phyloP scores from a whole-genome alignment of 2,329 filamentous ascomycete species.

The Sarocladium oryzae region DNA sequence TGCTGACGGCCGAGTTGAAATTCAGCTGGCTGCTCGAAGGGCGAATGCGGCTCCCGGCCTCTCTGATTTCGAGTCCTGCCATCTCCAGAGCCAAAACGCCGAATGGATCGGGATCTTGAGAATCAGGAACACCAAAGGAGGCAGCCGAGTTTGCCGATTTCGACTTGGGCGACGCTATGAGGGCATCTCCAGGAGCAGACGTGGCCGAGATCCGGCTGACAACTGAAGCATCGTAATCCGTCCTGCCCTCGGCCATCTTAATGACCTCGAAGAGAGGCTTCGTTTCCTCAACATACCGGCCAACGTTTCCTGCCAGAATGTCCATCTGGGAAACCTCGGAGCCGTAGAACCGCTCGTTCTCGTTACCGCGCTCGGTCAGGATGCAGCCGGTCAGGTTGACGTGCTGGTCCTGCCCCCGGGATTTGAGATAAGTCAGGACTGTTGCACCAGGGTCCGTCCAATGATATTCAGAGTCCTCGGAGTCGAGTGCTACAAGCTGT shows the following conservation, averaged over 20 bases:
- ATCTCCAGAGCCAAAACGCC: slow-evolving; percentile 87
- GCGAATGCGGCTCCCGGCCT: slow-evolving; percentile 67
- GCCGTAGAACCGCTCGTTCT: slow-evolving; percentile 53
- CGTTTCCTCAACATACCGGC: slow-evolving; percentile 47
- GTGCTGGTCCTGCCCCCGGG: slow-evolving; percentile 47
- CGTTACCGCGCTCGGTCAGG: slow-evolving; percentile 49
- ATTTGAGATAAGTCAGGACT: slow-evolving; percentile 53
- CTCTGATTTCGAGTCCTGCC: slow-evolving; percentile 81
- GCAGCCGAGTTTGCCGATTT: slow-evolving; percentile 24
- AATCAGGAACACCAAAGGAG: slow-evolving; percentile 70
- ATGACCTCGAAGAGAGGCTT: slow-evolving; percentile 70
- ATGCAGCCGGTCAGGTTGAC: slow-evolving; percentile 52
- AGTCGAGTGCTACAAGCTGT: slow-evolving; percentile 56
- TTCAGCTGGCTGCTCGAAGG: slow-evolving; percentile 78
- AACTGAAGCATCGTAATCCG: slow-evolving; percentile 62
- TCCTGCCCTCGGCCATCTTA: slow-evolving; percentile 79
- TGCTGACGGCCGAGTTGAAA: slow-evolving; percentile 71
- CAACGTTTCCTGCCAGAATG: slow-evolving; percentile 50
- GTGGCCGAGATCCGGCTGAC: slow-evolving; percentile 58
- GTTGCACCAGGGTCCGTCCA: slow-evolving; percentile 48
- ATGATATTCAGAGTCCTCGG: slow-evolving; percentile 42
- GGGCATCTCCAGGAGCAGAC: slow-evolving; percentile 70
- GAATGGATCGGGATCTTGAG: slow-evolving; percentile 83
- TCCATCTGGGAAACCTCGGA: slow-evolving; percentile 46
- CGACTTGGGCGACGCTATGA: slow-evolving; percentile 41